Base-by-base conservation (phyloP, 768 basidiomycete genomes). In the Lentinula sp. region DNA sequence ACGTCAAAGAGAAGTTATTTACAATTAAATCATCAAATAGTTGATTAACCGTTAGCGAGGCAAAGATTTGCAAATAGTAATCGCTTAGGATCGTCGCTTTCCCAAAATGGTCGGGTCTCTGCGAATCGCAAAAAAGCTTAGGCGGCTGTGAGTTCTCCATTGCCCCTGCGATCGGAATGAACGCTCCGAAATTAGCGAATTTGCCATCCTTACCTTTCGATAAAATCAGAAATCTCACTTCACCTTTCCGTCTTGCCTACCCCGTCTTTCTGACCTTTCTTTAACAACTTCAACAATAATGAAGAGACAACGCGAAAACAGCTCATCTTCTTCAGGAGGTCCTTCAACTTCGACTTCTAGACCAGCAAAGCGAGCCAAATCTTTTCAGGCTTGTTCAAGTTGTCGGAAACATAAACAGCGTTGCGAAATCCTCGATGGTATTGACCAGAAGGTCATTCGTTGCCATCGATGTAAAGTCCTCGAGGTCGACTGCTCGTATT, bases 351-450 rank as follows among this genome's bases (percentile, higher is more conserved):
- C 42, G 7, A 43, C 13, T 18, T 3, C 39, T 0, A 48, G 46
- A 23, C 46, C 46, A 10, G 6, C 31, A 1, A 76, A 75, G 61
- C 72, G 75, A 55, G 69, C 75, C 10, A 75, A 75, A 54, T 68
- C 74, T 5, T 64, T 72, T 0, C 75, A 76, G 61, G 77, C 78
- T 3, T 79, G 77, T 59, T 60, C 74, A 1, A 77, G 76, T 28
- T 78, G 77, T 61, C 66, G 75, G 40, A 78, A 79, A 60, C 69
- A 75, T 66, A 79, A 78, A 58, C 78, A 78, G 21, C 75, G 77
- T 10, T 78, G 77, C 63, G 77, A 78, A 67, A 69, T 78, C 64
- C 74, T 78, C 18, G 78, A 78, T 43, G 69, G 66, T 62, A 66
- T 70, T 45, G 65, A 68, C 34, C 70, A 67, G 34, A 46, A 59